These are phyloP conservation scores for Mortierella sp. DNA, from an alignment of 371 early-diverging fungal genomes.

Conservation along the genomic window DNA sequence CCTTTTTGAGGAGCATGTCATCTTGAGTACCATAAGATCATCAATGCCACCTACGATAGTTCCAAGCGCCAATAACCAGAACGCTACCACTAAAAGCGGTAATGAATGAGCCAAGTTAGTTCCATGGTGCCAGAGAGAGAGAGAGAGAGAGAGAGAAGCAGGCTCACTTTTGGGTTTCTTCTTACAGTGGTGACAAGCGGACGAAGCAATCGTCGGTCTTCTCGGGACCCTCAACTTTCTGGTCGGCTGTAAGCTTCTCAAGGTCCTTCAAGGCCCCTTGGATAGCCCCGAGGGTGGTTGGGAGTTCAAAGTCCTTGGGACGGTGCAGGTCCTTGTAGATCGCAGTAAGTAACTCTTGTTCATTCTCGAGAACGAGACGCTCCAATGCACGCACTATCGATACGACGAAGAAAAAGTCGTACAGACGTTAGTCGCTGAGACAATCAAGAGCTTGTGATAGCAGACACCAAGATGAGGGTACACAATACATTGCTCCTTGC, in stretches of 20 bases:
- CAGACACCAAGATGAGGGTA: background rate
- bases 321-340: conserved; percentile 62
- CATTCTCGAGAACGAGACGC: conserved; percentile 60
- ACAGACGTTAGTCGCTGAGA: too few species aligned
- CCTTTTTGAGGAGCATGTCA: background rate
- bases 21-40: background rate
- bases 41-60: conserved; percentile 68
- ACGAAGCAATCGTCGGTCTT: conserved; percentile 43
- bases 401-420: background rate
- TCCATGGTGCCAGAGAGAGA: too few species aligned
- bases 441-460: background rate
- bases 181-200: conserved; percentile 47
- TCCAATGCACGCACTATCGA: conserved; percentile 59
- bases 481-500: conserved; percentile 48
- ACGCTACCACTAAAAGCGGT: conserved; percentile 70
- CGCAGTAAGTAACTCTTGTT: conserved; percentile 58
- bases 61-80: conserved; percentile 86
- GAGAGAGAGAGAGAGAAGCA: background rate
- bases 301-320: conserved; percentile 54
- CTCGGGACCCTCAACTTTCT: conserved; percentile 8
- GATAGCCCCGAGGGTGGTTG: conserved; percentile 56
- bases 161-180: background rate
- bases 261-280: conserved; percentile 59
- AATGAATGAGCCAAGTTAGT: background rate
- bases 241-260: conserved; percentile 53